Conservation (phyloP, 805 yeast genomes). For the Candida broadrunensis region DNA sequence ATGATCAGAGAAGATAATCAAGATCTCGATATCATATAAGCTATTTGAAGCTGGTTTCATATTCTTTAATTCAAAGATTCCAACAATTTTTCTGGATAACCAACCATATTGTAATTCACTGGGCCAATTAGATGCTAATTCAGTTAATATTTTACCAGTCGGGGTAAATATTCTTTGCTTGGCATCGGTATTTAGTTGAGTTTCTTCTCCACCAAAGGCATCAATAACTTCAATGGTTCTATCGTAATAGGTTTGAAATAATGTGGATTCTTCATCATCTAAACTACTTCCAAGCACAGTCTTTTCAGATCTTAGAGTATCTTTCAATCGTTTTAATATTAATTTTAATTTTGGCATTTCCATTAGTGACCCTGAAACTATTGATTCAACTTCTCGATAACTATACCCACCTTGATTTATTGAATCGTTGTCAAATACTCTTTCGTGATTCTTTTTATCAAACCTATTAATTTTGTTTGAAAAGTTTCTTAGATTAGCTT, state of each 20-base stretch:
- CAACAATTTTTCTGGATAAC: slow-evolving; percentile 81
- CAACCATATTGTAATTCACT: slow-evolving; percentile 82
- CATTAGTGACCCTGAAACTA: slow-evolving; percentile 61
- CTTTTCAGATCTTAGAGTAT: slow-evolving; percentile 27
- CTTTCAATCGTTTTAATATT: slow-evolving; percentile 59
- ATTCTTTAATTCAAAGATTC: slow-evolving; percentile 50
- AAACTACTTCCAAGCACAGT: not conserved
- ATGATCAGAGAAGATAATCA: slow-evolving; percentile 80
- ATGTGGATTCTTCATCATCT: slow-evolving; percentile 2
- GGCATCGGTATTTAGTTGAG: slow-evolving; percentile 21
- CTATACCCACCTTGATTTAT: slow-evolving; percentile 30
- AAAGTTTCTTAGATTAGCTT: slow-evolving; percentile 80
- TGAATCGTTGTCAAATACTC: slow-evolving; percentile 22
- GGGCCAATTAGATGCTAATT: slow-evolving; percentile 87
- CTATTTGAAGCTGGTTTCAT: slow-evolving; percentile 14
- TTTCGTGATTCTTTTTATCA: slow-evolving; percentile 22
- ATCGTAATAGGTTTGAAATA: slow-evolving; percentile 32
- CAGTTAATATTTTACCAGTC: slow-evolving; percentile 83
- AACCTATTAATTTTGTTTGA: slow-evolving; percentile 47
- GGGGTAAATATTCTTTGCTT: slow-evolving; percentile 75
- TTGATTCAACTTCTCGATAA: slow-evolving; percentile 30
- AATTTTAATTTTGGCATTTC: slow-evolving; percentile 71
- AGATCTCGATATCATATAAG: slow-evolving; percentile 38
- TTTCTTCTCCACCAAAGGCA: slow-evolving; percentile 64
- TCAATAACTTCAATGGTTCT: slow-evolving; percentile 66